phyloP scores from a whole-genome alignment of 805 yeast genomes.

The Wickerhamiella australiensis region DNA sequence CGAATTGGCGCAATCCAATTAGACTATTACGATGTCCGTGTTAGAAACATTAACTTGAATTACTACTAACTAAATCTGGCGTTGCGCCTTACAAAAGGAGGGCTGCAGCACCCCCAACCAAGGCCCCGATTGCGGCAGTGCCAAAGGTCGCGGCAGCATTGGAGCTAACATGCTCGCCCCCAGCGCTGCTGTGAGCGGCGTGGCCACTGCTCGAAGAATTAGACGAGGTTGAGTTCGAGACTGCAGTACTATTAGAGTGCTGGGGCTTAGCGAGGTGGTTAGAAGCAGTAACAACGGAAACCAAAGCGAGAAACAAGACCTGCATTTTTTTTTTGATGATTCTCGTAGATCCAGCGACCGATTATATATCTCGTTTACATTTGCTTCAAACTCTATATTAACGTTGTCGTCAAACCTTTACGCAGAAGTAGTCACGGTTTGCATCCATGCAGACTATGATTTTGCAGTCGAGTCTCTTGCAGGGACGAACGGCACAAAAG shows the following conservation, averaged over 20 bases:
- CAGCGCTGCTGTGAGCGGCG: not conserved
- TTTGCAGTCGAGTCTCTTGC: not conserved
- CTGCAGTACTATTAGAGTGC: not conserved
- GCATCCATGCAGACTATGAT: too few relatives aligned
- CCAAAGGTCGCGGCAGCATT: conserved; percentile 6
- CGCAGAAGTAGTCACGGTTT: too few relatives aligned
- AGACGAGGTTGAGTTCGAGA: not conserved
- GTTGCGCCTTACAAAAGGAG: conserved; percentile 6
- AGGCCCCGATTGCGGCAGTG: conserved; percentile 8
- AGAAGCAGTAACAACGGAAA: not conserved
- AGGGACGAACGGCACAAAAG: not conserved
- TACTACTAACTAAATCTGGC: not conserved
- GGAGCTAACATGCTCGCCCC: not conserved
- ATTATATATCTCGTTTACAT: not conserved
- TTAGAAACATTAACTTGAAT: too few relatives aligned
- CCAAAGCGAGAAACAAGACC: not conserved
- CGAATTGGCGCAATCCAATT: too few relatives aligned
- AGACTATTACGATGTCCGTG: too few relatives aligned
- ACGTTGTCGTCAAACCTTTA: not conserved
- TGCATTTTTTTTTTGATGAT: not conserved
- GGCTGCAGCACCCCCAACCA: conserved; percentile 11
- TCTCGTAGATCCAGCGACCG: not conserved
- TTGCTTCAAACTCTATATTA: not conserved
- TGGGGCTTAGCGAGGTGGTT: not conserved
- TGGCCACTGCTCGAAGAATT: not conserved